Evolutionary conservation across 805 yeast species (phyloP).

Genomic region (Candida pseudofarinosa): DNA sequence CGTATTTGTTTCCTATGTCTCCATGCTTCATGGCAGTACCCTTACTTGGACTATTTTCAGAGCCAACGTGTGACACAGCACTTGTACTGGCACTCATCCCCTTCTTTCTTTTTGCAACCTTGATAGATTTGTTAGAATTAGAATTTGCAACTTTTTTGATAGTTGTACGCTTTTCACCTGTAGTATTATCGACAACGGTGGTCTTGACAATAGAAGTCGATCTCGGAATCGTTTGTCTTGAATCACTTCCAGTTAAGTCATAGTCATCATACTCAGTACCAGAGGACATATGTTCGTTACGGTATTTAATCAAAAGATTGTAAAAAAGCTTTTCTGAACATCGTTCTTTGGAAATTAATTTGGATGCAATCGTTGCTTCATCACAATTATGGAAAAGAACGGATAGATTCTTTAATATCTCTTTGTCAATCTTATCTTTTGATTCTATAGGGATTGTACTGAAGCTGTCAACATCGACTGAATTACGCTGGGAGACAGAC

Average conservation of each 20-base stretch:
- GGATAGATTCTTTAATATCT: conserved; percentile 69
- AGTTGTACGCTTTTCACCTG: conserved; percentile 22
- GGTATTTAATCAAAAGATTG: conserved; percentile 66
- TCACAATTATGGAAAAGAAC: conserved; percentile 80
- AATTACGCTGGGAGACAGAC: conserved; percentile 8
- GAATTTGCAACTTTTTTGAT: conserved; percentile 17
- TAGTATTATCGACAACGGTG: conserved; percentile 26
- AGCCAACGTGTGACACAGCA: neutral
- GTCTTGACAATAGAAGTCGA: conserved; percentile 40
- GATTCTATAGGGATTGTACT: conserved; percentile 33
- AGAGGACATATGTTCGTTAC: conserved; percentile 55
- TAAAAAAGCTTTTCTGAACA: conserved; percentile 80
- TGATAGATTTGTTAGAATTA: conserved; percentile 16
- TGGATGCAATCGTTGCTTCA: conserved; percentile 46
- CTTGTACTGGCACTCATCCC: neutral
- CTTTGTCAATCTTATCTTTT: conserved; percentile 59
- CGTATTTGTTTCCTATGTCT: too few relatives aligned
- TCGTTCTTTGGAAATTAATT: conserved; percentile 51
- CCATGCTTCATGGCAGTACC: neutral
- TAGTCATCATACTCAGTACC: conserved; percentile 21
- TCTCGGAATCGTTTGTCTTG: conserved; percentile 31
- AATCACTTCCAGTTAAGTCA: conserved; percentile 19
- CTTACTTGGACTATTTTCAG: neutral
- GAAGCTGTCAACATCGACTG: conserved; percentile 13
- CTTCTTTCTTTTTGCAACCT: conserved; percentile 2